Evolutionary conservation across 768 basidiomycete genomes (phyloP).

Genomic region (Lactarius tabidus): DNA sequence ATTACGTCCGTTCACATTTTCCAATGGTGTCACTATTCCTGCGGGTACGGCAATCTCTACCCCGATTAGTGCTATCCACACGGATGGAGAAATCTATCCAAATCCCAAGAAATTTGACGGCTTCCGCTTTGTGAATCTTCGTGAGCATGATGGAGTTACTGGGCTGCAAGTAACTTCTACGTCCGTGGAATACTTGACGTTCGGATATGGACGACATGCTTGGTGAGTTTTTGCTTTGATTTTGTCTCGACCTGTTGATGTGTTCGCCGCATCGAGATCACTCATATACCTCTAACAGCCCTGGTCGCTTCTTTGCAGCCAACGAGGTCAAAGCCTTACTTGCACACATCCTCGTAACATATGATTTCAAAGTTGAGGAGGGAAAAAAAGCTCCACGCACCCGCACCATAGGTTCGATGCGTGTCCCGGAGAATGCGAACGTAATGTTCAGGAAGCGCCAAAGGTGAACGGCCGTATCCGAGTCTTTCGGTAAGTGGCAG

Average conservation of each 20-base stretch:
- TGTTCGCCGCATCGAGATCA: not conserved
- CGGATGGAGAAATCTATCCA: constrained; percentile 40
- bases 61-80: constrained; percentile 35
- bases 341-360: constrained; percentile 28
- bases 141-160: constrained; percentile 24
- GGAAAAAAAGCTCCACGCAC: constrained; percentile 15
- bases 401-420: not conserved
- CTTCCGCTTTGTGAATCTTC: constrained; percentile 37
- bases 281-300: constrained; percentile 18
- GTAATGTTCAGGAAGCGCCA: constrained; percentile 28
- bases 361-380: constrained; percentile 28
- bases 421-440: constrained; percentile 18
- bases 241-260: not conserved
- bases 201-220: constrained; percentile 28
- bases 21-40: constrained; percentile 38
- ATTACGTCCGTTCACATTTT: constrained; percentile 31
- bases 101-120: constrained; percentile 40
- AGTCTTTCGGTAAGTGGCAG: no score
- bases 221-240: constrained; percentile 22
- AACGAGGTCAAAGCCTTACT: constrained; percentile 28
- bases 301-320: constrained; percentile 29
- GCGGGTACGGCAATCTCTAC: constrained; percentile 37
- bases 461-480: no score
- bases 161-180: constrained; percentile 30
- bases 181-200: constrained; percentile 33